Base-by-base conservation (phyloP, 371 early-diverging fungal genomes). In the Rozella allomycis region DNA sequence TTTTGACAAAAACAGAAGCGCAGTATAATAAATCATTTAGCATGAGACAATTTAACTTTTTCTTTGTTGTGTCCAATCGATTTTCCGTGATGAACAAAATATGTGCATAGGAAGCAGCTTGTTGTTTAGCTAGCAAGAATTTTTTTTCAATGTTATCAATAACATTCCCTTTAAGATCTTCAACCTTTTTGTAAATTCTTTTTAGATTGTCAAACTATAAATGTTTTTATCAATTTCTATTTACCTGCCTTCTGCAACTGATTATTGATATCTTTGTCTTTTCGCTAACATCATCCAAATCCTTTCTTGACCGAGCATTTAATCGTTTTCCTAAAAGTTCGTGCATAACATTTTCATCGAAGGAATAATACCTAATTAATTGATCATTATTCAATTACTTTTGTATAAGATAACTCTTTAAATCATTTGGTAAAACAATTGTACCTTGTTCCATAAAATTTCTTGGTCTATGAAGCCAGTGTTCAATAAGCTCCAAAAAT, bases 151-250 rank as follows among this genome's bases (percentile, higher is more conserved):
- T 8, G 22, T 5, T 33, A 23, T 37, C 33, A 0, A 51, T 39
- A 27, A 67, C 40, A 5, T 51, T 47, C 28, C 52, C 59, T 23
- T 66, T 63, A 30, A 51, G 42, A 35, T 71, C 68, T 32, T 70
- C 70, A 6, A 64, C 54, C 18, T 54, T 39, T 33, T 61, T 67
- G 46, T 49, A 55, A 11, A 71, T 52, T 22, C 72, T 31, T 45
- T 66, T 68, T 20, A 71, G 26, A 40, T 71, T 71, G 39, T 70
- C 70, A 54, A 71, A 67, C 67, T 61, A 59, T 4, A n/a, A n/a
- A n/a, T n/a, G n/a, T n/a, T n/a, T n/a, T n/a, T n/a, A n/a, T n/a
- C n/a, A n/a, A n/a, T n/a, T n/a, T n/a, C n/a, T n/a, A n/a, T n/a
- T n/a, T n/a, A n/a, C n/a, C n/a, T n/a, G n/a, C n/a, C 71, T 39